Evolutionary conservation across 1,284 basidiomycete species (phyloP).

Genomic region (Hemileccinum hortonii): DNA sequence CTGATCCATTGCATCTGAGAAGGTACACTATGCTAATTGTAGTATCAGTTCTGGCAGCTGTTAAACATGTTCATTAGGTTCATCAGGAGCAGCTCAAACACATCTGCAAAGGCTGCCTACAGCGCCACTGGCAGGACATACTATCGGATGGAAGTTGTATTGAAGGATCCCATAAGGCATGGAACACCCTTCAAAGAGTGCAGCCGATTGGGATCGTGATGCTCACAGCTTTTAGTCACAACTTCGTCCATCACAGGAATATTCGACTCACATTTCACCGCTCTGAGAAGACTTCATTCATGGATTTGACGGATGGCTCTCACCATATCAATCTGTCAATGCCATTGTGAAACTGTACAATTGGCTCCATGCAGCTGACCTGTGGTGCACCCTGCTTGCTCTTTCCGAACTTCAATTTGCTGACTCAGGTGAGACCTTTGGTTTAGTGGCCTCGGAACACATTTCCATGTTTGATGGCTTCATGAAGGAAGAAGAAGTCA

Average conservation of each 20-base stretch:
- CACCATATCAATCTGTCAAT: no score
- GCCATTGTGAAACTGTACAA: not conserved
- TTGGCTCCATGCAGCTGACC: not conserved
- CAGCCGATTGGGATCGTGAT: slow-evolving; percentile 1
- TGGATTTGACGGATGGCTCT: no score
- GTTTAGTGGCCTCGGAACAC: not conserved
- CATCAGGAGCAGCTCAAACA: no score
- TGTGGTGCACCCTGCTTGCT: not conserved
- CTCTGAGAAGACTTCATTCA: no score
- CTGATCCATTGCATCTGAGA: no score
- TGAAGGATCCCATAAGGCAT: not conserved
- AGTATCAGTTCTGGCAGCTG: no score
- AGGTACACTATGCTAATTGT: no score
- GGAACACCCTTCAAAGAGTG: not conserved
- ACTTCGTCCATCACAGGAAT: not conserved
- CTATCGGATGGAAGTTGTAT: not conserved
- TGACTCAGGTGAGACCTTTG: not conserved
- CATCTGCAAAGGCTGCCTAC: no score
- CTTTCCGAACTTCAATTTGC: not conserved
- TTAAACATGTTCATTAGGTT: no score
- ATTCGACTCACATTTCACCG: not conserved
- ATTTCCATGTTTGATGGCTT: not conserved
- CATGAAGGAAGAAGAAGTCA: not conserved
- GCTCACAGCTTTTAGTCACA: not conserved
- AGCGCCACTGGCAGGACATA: no score